These are phyloP conservation scores for Apiospora saccharicola DNA, from an alignment of 2,329 filamentous ascomycete genomes.

Conservation along the genomic window DNA sequence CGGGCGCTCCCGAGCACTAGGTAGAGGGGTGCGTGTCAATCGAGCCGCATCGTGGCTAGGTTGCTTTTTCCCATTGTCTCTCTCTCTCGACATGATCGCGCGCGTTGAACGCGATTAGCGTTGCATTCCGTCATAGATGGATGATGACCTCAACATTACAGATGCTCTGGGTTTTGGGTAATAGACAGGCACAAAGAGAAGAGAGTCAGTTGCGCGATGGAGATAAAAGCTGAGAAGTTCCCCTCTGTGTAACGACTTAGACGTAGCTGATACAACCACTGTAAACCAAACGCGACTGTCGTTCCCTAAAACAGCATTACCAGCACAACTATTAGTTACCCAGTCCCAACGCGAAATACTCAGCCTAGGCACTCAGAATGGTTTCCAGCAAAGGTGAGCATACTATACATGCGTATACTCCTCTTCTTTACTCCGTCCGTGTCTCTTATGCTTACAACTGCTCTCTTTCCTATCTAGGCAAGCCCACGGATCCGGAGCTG, in stretches of 20 bases:
- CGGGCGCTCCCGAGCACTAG: conserved; percentile 18
- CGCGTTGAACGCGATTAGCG: background rate
- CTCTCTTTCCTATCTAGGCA: background rate
- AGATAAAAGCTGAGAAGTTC: background rate
- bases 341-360: background rate
- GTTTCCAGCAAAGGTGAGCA: conserved; percentile 6
- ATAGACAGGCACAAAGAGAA: background rate
- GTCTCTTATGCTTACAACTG: background rate
- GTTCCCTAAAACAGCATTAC: too few relatives aligned
- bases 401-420: background rate
- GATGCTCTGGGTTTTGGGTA: background rate
- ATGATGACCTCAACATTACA: background rate
- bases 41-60: background rate
- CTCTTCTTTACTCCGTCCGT: background rate
- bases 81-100: background rate
- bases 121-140: conserved; percentile 7
- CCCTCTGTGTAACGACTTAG: too few relatives aligned
- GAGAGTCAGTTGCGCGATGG: background rate
- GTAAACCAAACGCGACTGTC: too few relatives aligned
- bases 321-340: too few relatives aligned
- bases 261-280: background rate
- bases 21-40: background rate
- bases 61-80: background rate
- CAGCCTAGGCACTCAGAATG: background rate
- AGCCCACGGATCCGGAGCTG: conserved; percentile 19